Evolutionary conservation across 169 alveolate genomes (phyloP).

Genomic region (Plasmodium falciparum): DNA sequence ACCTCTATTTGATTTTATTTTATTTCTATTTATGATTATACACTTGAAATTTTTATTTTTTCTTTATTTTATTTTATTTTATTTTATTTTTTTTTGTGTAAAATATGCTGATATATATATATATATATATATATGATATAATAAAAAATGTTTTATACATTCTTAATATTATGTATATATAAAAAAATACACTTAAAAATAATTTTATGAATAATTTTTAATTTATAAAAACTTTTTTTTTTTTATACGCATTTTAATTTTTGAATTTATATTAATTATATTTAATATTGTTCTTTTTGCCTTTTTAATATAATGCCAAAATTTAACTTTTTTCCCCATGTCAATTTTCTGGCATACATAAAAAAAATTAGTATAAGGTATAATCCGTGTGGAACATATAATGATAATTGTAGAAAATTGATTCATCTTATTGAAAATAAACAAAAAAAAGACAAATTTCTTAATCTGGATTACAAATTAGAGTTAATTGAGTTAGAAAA

Average conservation of each 20-base stretch:
- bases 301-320: slow-evolving; percentile 66
- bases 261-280: neutral
- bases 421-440: slow-evolving; percentile 61
- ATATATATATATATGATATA: no score
- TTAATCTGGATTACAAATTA: slow-evolving; percentile 56
- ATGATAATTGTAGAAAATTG: slow-evolving; percentile 68
- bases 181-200: no score
- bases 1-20: no score
- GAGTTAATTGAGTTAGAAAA: slow-evolving; percentile 55
- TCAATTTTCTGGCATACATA: slow-evolving; percentile 67
- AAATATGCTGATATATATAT: no score
- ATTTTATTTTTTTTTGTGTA: no score
- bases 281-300: slow-evolving; percentile 6
- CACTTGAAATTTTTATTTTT: no score
- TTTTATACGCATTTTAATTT: neutral
- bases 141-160: no score
- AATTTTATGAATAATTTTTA: neutral
- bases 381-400: slow-evolving; percentile 65
- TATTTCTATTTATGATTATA: no score
- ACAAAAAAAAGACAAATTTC: slow-evolving; percentile 73
- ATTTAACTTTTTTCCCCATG: slow-evolving; percentile 73
- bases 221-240: neutral
- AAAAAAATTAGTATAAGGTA: slow-evolving; percentile 60
- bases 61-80: no score
- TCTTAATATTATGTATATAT: no score